Percentiles rank a stretch among this genome's conserved stretches.
Conservation (phyloP, 495 filamentous ascomycete species). For the Beverwykella pulmonaria region DNA sequence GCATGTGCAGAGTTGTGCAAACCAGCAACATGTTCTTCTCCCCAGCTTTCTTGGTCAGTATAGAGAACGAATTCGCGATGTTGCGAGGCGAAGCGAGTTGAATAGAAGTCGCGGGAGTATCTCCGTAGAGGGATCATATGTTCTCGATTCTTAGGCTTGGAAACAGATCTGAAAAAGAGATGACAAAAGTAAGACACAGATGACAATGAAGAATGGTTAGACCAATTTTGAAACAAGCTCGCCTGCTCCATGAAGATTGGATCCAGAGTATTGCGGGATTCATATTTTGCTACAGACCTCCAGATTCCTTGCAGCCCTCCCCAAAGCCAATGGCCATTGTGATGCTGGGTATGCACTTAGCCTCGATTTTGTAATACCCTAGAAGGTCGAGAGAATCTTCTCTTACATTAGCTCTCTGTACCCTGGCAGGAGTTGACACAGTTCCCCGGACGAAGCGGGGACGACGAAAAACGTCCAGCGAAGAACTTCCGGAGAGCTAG, state of each 20-base stretch:
- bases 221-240: background rate
- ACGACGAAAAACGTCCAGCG: background rate
- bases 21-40: background rate
- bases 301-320: background rate
- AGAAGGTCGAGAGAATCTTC: background rate
- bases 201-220: no score
- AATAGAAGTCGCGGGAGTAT: no score
- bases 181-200: no score
- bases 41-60: background rate
- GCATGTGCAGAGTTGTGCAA: background rate
- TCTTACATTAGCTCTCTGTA: conserved; percentile 4
- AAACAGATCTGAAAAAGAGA: no score
- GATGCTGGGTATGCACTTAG: conserved; percentile 1
- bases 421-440: background rate
- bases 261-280: background rate
- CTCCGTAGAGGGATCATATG: no score
- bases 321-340: background rate
- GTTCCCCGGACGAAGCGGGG: background rate
- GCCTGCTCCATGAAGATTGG: background rate
- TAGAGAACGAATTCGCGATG: background rate
- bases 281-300: background rate
- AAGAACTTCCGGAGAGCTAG: conserved; percentile 1
- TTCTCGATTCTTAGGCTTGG: no score
- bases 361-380: background rate
- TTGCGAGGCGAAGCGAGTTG: no score